Base-by-base conservation (phyloP, 257 asterid genomes). In the Scutellaria galericulata region DNA sequence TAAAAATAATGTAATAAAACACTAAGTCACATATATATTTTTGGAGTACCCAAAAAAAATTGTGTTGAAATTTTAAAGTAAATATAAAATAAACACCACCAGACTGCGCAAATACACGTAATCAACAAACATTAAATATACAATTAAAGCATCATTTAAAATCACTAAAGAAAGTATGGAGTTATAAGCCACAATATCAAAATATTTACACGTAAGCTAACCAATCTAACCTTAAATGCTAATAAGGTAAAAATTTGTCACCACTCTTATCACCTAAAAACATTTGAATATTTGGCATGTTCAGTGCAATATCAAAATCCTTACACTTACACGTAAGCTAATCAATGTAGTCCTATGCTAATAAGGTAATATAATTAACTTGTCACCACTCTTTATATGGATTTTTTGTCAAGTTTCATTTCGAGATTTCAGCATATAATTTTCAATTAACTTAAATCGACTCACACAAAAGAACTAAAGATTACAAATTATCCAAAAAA, bases 51-150 rank as follows among this genome's bases (percentile, higher is more conserved):
- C 18, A 18, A 18, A 18, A 18, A 18, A 18, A 18, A 44, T 18
- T 12, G 44, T 46, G 61, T 50, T 3, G 57, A 55, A 42, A 24
- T 24, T 6, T 4, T 27, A 4, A 53, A n/a, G 75, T 44, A 7
- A 12, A 18, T 20, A 24, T 9, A 69, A 41, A 14, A 24, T 20
- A 39, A 65, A 2, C 87, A 88, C 97, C 85, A 84, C 97, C 85
- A 84, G 54, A 74, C 75, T 70, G 44, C 85, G 97, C 70, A 88
- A 70, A 81, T 87, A 74, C 69, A 70, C 6, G 12, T 27, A 24
- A 57, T 57, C 53, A 11, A 41, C 35, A 40, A 62, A 60, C 56
- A 48, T 24, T 40, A 64, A 64, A 64, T 31, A 56, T 24, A 44
- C 69, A 48, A 66, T 37, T 59, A 65, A 14, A 27, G 42, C 31